phyloP scores from a whole-genome alignment of 176 grass and related monocot species.

The Leersia perrieri region DNA sequence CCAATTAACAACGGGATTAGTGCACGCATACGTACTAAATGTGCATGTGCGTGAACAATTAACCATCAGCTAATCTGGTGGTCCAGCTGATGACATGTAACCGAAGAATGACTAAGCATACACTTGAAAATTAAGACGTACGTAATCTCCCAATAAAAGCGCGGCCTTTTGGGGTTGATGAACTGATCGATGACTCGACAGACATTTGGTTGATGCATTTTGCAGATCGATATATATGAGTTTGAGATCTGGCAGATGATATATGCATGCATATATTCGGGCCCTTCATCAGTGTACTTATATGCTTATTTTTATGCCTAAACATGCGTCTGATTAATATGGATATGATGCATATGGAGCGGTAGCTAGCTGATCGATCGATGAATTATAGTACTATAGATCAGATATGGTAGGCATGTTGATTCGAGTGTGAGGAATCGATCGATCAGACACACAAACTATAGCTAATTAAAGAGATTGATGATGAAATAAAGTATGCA shows the following conservation, averaged over 20 bases:
- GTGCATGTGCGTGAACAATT: neutral
- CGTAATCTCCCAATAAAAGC: constrained; percentile 19
- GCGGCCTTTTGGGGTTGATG: constrained; percentile 22
- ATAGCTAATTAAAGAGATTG: neutral
- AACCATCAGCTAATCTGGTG: neutral
- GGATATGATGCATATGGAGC: no score
- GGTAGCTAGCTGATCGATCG: neutral
- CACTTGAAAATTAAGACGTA: constrained; percentile 13
- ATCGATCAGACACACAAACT: neutral
- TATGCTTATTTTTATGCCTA: neutral
- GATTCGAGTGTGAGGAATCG: neutral
- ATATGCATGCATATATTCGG: neutral
- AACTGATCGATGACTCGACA: neutral
- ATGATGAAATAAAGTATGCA: neutral
- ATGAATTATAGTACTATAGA: neutral
- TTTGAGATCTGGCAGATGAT: neutral
- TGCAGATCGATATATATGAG: neutral
- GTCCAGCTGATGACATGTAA: constrained; percentile 4
- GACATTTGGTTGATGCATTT: neutral
- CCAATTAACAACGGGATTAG: constrained; percentile 18
- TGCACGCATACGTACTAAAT: neutral
- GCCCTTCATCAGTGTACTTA: no score
- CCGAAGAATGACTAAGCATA: constrained; percentile 28
- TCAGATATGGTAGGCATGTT: neutral
- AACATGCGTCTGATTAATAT: neutral